phyloP scores from a whole-genome alignment of 805 yeast genomes.

The Candida sakaeoensis region DNA sequence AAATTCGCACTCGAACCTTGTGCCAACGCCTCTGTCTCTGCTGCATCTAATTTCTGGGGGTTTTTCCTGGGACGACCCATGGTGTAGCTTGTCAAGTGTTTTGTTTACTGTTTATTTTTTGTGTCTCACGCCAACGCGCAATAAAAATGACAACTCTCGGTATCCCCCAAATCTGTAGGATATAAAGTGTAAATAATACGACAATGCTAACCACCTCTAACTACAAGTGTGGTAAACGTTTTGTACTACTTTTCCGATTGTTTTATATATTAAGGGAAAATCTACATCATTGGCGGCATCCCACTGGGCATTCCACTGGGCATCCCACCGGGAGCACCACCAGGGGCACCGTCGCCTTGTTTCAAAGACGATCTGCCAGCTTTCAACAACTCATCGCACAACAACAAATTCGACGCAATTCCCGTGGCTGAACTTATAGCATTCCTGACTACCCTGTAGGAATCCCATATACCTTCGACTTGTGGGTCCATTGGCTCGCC shows the following conservation, averaged over 20 bases:
- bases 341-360: conserved; percentile 39
- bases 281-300: conserved; percentile 5
- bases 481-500: conserved; percentile 97
- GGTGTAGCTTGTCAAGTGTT: neutral
- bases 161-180: too few relatives aligned
- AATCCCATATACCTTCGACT: conserved; percentile 94
- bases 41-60: neutral
- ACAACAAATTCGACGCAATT: conserved; percentile 83
- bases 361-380: conserved; percentile 95
- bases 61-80: neutral
- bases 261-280: neutral
- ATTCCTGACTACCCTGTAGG: conserved; percentile 89
- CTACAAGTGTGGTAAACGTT: too few relatives aligned
- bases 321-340: conserved; percentile 17
- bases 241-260: too few relatives aligned
- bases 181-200: too few relatives aligned
- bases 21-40: neutral
- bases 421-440: conserved; percentile 91
- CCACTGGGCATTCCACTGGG: conserved; percentile 7
- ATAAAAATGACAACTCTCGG: neutral
- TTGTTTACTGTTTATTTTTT: neutral
- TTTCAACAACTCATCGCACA: conserved; percentile 93
- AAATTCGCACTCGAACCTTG: neutral
- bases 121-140: neutral
- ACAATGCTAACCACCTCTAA: too few relatives aligned